These are phyloP conservation scores for Juncus effusus DNA, from an alignment of 176 grass and related monocot genomes.

Conservation along the genomic window DNA sequence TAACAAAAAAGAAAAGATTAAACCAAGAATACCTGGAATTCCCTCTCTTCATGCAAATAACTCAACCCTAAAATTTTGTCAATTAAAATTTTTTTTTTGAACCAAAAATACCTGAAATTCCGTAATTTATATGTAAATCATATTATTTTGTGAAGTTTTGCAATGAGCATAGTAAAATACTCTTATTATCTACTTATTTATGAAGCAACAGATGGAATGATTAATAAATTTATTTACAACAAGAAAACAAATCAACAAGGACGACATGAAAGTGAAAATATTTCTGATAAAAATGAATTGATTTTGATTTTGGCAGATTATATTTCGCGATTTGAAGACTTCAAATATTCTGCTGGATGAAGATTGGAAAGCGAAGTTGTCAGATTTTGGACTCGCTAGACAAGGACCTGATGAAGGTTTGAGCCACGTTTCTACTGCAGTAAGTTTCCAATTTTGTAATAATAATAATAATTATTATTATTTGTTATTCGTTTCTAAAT, in stretches of 20 bases:
- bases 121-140: conserved; percentile 30
- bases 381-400: conserved; percentile 96
- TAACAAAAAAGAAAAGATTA: conserved; percentile 8
- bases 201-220: no score
- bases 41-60: conserved; percentile 95
- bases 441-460: conserved; percentile 27
- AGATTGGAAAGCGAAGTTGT: conserved; percentile 95
- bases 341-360: conserved; percentile 92
- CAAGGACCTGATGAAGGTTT: conserved; percentile 91
- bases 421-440: conserved; percentile 93
- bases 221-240: no score
- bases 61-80: conserved; percentile 27
- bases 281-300: background rate
- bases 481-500: conserved; percentile 18
- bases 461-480: background rate
- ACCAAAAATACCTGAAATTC: conserved; percentile 74
- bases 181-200: no score
- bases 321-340: conserved; percentile 94
- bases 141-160: no score
- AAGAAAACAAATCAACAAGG: no score
- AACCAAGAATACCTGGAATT: conserved; percentile 69
- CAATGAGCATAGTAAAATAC: no score
- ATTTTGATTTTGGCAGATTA: conserved; percentile 54
- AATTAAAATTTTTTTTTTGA: background rate
- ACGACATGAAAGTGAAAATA: no score